Conservation (phyloP, 1,284 basidiomycete species). For the Tilletia indica region DNA sequence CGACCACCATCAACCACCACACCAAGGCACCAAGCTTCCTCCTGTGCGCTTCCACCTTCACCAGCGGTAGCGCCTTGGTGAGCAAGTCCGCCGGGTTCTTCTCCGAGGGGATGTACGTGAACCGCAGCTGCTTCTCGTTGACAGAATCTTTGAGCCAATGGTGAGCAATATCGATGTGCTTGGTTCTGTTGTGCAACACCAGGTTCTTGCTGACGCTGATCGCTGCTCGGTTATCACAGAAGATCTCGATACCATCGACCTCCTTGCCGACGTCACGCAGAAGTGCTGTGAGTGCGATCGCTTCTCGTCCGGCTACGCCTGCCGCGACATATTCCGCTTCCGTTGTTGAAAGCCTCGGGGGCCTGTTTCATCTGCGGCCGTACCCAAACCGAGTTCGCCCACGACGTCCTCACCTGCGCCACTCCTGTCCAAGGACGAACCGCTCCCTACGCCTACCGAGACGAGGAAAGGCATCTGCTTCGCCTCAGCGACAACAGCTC, state of each 20-base stretch:
- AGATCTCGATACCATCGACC: background rate
- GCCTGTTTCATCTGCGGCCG: too few relatives aligned
- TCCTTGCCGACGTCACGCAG: background rate
- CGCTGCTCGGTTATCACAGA: background rate
- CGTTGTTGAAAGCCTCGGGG: background rate
- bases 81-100: background rate
- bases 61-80: background rate
- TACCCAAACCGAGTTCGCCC: too few relatives aligned
- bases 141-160: background rate
- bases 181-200: background rate
- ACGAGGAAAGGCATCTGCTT: background rate
- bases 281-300: background rate
- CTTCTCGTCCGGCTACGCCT: background rate
- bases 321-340: conserved; percentile 13
- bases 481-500: background rate
- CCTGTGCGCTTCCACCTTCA: background rate
- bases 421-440: too few relatives aligned
- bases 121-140: background rate
- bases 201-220: background rate
- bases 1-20: too few relatives aligned
- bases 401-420: too few relatives aligned
- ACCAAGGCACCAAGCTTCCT: background rate
- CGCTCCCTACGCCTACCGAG: background rate
- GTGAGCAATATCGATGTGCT: conserved; percentile 15
- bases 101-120: background rate